phyloP scores from a whole-genome alignment of 2,329 filamentous ascomycete genomes.

The Ophiocordyceps robertsii region DNA sequence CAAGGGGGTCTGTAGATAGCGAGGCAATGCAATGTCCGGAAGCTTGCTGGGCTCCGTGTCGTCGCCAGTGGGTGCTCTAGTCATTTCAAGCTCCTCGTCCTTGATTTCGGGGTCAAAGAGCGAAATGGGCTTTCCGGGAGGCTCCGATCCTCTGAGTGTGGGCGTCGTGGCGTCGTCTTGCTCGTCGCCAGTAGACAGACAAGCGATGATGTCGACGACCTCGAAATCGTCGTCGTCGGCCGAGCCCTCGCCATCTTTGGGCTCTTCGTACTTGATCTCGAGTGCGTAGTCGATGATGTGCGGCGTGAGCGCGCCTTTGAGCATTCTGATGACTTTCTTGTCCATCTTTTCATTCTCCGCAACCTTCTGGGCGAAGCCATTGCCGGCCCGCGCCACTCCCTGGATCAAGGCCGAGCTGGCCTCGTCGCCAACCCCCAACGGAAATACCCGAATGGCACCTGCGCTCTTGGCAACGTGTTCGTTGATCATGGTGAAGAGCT shows the following conservation, averaged over 20 bases:
- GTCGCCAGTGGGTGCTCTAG: constrained; percentile 4
- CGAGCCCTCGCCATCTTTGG: background rate
- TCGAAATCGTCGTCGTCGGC: constrained; percentile 47
- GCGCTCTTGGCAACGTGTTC: constrained; percentile 22
- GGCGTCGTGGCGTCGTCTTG: constrained; percentile 2
- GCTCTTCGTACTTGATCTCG: constrained; percentile 41
- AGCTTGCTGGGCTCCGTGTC: constrained; percentile 29
- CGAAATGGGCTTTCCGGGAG: constrained; percentile 33
- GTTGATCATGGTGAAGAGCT: constrained; percentile 31
- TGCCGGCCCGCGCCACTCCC: constrained; percentile 38
- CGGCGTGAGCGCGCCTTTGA: constrained; percentile 55
- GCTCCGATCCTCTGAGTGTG: background rate
- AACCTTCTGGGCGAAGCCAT: constrained; percentile 49
- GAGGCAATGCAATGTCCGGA: constrained; percentile 37
- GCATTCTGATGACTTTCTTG: constrained; percentile 57
- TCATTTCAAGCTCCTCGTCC: constrained; percentile 24
- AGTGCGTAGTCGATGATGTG: constrained; percentile 52
- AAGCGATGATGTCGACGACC: constrained; percentile 43
- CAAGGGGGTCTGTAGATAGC: constrained; percentile 49
- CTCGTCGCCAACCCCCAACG: constrained; percentile 36
- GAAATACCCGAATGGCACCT: constrained; percentile 36
- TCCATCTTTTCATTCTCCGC: constrained; percentile 51
- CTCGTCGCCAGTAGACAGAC: constrained; percentile 23
- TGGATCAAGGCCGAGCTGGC: constrained; percentile 41
- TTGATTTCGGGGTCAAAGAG: constrained; percentile 41